Conservation (phyloP, 805 yeast species). For the Wickerhamomyces chaumierensis region DNA sequence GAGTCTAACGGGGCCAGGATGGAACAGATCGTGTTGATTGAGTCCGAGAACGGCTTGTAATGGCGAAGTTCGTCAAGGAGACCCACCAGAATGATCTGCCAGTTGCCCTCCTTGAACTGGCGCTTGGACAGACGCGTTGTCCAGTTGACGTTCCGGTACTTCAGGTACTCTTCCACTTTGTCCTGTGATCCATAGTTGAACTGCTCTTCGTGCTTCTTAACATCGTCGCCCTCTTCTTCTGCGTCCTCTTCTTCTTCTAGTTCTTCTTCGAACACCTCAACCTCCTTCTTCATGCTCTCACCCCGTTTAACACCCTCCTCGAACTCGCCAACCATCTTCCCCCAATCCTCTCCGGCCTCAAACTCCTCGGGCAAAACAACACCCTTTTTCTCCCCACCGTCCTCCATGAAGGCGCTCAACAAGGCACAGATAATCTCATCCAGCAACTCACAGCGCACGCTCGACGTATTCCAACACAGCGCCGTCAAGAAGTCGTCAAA, state of each 20-base stretch:
- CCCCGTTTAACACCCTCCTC: too few species aligned
- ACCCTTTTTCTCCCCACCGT: conserved; percentile 26
- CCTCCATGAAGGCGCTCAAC: conserved; percentile 40
- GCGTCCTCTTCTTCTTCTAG: conserved; percentile 15
- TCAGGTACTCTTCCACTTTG: conserved; percentile 28
- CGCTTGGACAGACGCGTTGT: conserved; percentile 65
- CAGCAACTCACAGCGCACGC: conserved; percentile 37
- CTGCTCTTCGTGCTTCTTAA: conserved; percentile 4
- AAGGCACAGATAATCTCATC: conserved; percentile 63
- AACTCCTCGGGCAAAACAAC: conserved; percentile 19
- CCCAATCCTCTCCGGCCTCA: conserved; percentile 12
- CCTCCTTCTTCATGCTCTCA: too few species aligned
- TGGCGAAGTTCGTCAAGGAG: conserved; percentile 50
- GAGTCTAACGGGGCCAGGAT: conserved; percentile 45
- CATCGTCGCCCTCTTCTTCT: conserved; percentile 11
- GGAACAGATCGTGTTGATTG: conserved; percentile 39
- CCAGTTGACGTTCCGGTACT: conserved; percentile 60
- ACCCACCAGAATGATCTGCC: conserved; percentile 75
- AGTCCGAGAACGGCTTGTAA: conserved; percentile 39
- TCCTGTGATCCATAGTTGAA: conserved; percentile 10
- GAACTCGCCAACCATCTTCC: conserved; percentile 10
- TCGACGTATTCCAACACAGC: conserved; percentile 32
- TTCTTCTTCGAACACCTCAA: conserved; percentile 10
- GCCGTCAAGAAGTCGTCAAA: conserved; percentile 66
- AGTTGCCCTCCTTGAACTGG: conserved; percentile 70